Percentiles rank a stretch among this genome's conserved stretches.
These are phyloP conservation scores for Komagataella populi DNA, from an alignment of 805 yeast species.

Conservation along the genomic window DNA sequence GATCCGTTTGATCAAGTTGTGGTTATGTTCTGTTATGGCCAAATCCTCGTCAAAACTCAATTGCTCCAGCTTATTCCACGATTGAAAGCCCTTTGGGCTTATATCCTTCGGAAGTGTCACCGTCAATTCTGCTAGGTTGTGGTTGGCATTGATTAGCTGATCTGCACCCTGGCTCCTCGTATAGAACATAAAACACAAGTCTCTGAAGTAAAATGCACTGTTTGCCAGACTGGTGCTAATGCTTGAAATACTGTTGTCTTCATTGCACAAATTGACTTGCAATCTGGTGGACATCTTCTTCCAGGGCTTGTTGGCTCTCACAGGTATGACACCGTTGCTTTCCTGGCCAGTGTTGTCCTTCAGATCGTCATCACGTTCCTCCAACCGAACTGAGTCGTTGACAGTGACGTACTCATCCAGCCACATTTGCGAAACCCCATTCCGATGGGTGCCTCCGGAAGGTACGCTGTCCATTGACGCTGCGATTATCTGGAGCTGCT, in stretches of 20 bases:
- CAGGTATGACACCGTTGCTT: constrained; percentile 2
- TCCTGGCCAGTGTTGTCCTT: constrained; percentile 6
- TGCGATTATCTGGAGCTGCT: constrained; percentile 8
- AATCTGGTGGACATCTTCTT: not conserved
- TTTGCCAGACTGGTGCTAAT: not conserved
- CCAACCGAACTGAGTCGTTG: not conserved
- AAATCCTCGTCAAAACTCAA: constrained; percentile 12
- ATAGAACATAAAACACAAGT: not conserved
- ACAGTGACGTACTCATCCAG: constrained; percentile 2
- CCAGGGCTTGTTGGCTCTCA: not conserved
- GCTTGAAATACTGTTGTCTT: not conserved
- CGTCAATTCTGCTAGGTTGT: not conserved
- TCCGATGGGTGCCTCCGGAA: constrained; percentile 6
- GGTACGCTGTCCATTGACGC: constrained; percentile 16
- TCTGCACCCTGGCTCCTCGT: not conserved
- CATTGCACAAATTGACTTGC: not conserved
- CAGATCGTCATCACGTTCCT: constrained; percentile 4
- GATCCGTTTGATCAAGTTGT: constrained; percentile 46
- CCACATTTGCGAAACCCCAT: constrained; percentile 16
- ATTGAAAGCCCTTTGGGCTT: not conserved
- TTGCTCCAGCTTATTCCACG: not conserved
- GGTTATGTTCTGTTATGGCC: constrained; percentile 32
- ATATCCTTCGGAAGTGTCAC: not conserved
- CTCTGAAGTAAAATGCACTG: not conserved
- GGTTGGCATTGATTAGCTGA: not conserved